Evolutionary conservation across 73 alveolate genomes (phyloP).

Genomic region (Effrenium voratum): DNA sequence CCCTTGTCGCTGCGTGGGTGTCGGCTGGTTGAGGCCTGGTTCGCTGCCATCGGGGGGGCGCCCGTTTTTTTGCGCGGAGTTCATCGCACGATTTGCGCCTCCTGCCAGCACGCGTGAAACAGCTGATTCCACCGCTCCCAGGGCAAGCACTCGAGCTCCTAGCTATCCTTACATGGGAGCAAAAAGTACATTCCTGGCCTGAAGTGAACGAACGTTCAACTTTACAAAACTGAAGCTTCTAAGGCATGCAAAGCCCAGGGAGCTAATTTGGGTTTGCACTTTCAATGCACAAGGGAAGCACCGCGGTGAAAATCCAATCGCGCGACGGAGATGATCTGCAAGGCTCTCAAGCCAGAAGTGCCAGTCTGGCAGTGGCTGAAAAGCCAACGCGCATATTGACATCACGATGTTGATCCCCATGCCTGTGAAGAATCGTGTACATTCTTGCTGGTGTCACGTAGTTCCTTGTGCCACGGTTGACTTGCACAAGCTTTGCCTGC

Average conservation of each 20-base stretch:
- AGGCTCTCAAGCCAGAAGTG: too few species aligned
- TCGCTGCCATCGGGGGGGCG: neutral
- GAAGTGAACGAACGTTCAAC: neutral
- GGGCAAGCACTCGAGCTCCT: neutral
- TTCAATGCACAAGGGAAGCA: neutral
- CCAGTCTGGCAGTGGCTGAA: too few species aligned
- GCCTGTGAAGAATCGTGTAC: too few species aligned
- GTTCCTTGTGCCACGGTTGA: too few species aligned
- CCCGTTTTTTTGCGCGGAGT: neutral
- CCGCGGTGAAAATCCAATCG: too few species aligned
- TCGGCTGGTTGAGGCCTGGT: too few species aligned
- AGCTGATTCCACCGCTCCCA: too few species aligned
- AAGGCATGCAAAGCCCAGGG: neutral
- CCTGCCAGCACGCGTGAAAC: slow-evolving; percentile 4
- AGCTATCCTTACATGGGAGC: neutral
- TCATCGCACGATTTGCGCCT: slow-evolving; percentile 52
- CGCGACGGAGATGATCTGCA: too few species aligned
- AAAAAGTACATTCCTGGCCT: neutral
- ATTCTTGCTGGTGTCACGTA: too few species aligned
- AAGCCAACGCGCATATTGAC: too few species aligned
- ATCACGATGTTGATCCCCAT: too few species aligned
- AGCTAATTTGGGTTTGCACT: neutral
- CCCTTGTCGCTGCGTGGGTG: neutral
- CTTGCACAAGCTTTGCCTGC: too few species aligned
- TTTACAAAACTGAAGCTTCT: neutral